Base-by-base conservation (phyloP, 1,284 basidiomycete genomes). In the Cryptococcus maquisensis region DNA sequence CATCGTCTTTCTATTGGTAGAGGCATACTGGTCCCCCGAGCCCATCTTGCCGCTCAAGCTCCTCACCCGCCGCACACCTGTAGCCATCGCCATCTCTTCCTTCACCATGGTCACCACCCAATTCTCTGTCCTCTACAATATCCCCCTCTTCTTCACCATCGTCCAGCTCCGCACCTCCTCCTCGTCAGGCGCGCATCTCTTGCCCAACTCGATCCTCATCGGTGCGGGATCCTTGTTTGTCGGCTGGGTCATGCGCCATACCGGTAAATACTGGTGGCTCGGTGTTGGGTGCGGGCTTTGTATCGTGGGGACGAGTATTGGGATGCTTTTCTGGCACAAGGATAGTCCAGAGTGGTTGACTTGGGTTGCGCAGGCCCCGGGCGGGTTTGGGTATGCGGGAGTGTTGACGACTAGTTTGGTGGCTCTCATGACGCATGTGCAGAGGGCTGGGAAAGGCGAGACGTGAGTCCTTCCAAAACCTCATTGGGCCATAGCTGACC, bases 91-190 rank as follows among this genome's bases (percentile, higher is more conserved):
- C 2, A 58, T 91, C 54, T 82, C 83, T 44, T 93, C 92, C 74
- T 82, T 96, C 59, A 72, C 67, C 48, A 68, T 75, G 53, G 68
- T 67, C 15, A 83, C 86, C 73, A 81, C 84, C 35, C 84, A 87
- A 41, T 93, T 90, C 72, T 89, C 88, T 1, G 84, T 87, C 81
- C 79, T 93, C 36, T 94, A 93, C 75, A 91, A 90, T 69, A 80
- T 89, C 24, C 90, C 90, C n/a, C 74, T 93, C 71, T 93, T 90
- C 77, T 94, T 92, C 67, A 86, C 88, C 56, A 86, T 90, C n/a
- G 92, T 93, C 46, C 82, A 83, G 62, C 78, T 90, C 49, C 79
- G 83, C 59, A 83, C 84, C n/a, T 82, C 91, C 13, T 83, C 85
- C 37, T 78, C 81, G 56, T 82, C 90, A 53, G 90, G 89, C 83